Base-by-base conservation (phyloP, 306 rosid genomes). In the Hippophae tibetana region DNA sequence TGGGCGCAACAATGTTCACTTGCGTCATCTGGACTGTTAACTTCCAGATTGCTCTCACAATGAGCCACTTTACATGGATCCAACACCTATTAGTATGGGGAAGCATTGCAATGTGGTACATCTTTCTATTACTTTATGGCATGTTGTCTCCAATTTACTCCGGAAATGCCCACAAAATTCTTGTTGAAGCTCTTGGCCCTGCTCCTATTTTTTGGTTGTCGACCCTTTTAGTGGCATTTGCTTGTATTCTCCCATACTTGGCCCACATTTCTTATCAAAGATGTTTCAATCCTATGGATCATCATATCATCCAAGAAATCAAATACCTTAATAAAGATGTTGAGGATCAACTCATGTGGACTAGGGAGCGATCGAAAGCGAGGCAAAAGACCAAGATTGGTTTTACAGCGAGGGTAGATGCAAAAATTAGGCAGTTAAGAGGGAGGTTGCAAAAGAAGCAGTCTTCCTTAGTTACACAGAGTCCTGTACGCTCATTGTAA, bases 81-180 rank as follows among this genome's bases (percentile, higher is more conserved):
- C 80, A 75, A 44, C 79, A 70, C 23, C 57, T 65, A 42, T 44
- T 75, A 65, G 66, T 75, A 10, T 75, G 72, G 80, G 80, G 80
- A 1, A 70, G 76, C 63, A 69, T 75, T 14, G 1, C 52, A 13
- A 10, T 56, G 10, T 75, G 79, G 79, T 75, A 65, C 52, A 49
- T 43, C 3, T 75, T 75, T 54, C 9, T 75, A 43, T 42, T 70
- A 12, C 27, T 65, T 8, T 75, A 64, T 4, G 65, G 75, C 46
- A 52, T 48, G 2, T 56, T 75, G 7, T 62, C 75, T 23, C 75
- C 72, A 2, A 40, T 64, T 45, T 48, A 61, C 58, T 73, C 74
- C 2, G 9, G 58, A 6, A 43, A 49, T n/a, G 66, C 67, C 6
- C 69, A 57, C 25, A 48, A 31, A 8, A 56, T 74, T 7, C 10